phyloP scores from a whole-genome alignment of 805 yeast species.

The Nakazawaea anatomiae region DNA sequence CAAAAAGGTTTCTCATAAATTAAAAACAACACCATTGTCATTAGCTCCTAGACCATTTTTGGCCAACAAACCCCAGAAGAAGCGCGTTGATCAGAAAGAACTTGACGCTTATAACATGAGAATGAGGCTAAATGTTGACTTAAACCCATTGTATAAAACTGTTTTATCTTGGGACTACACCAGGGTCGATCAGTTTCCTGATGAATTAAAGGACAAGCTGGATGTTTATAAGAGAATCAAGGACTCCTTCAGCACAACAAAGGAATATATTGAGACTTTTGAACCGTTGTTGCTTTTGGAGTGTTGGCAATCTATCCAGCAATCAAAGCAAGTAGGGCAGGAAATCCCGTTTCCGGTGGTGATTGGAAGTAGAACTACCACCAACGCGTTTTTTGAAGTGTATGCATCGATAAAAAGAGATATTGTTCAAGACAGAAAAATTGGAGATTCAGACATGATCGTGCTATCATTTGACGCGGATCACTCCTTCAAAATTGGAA shows the following conservation, averaged over 20 bases:
- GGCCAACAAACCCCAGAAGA: constrained; percentile 16
- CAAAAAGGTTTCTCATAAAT: constrained; percentile 26
- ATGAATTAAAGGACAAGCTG: constrained; percentile 26
- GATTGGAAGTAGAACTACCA: constrained; percentile 75
- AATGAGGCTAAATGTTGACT: constrained; percentile 67
- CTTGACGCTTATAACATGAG: constrained; percentile 75
- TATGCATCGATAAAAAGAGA: constrained; percentile 62
- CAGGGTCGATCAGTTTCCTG: constrained; percentile 50
- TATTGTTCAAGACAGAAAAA: constrained; percentile 41
- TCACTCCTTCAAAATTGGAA: constrained; percentile 16
- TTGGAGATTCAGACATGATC: constrained; percentile 73
- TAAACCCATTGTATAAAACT: constrained; percentile 65
- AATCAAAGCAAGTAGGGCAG: constrained; percentile 58
- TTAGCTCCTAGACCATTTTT: constrained; percentile 8
- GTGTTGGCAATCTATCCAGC: constrained; percentile 87
- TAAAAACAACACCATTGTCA: constrained; percentile 14
- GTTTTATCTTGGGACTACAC: constrained; percentile 76
- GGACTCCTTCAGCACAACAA: constrained; percentile 48
- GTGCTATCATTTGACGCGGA: constrained; percentile 52
- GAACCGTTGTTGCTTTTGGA: constrained; percentile 82
- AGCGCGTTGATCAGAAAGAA: constrained; percentile 36
- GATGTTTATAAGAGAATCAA: constrained; percentile 41
- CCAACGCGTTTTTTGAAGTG: constrained; percentile 84
- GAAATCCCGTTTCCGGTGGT: constrained; percentile 58
- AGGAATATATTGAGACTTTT: constrained; percentile 63